These are phyloP conservation scores for Ganoderma leucocontextum DNA, from an alignment of 1,284 basidiomycete species.

Conservation along the genomic window DNA sequence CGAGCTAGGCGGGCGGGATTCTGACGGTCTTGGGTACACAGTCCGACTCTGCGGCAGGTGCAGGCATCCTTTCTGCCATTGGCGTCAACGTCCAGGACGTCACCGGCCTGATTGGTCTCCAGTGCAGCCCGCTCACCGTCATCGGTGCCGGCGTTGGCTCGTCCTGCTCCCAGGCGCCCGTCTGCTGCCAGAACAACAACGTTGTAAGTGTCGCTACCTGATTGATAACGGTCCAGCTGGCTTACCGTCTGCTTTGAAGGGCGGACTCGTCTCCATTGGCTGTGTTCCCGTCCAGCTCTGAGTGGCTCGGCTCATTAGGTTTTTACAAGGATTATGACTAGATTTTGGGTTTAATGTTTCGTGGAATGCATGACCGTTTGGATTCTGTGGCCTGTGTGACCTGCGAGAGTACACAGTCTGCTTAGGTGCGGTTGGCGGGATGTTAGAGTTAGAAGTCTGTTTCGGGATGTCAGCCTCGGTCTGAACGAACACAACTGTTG, in stretches of 20 bases:
- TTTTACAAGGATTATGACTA: conserved; percentile 4
- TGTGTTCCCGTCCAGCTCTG: conserved; percentile 32
- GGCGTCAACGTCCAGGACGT: conserved; percentile 26
- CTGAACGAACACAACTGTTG: too few relatives aligned
- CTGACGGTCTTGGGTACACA: neutral
- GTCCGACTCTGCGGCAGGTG: conserved; percentile 21
- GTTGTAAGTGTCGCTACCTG: conserved; percentile 19
- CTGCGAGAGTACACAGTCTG: neutral
- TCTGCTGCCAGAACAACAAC: conserved; percentile 39
- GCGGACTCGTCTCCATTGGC: conserved; percentile 34
- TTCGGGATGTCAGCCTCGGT: too few relatives aligned
- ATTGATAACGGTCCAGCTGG: neutral
- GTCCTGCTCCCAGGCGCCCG: conserved; percentile 26
- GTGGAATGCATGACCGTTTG: conserved; percentile 5
- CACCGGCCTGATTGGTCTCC: conserved; percentile 23
- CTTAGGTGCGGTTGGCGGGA: too few relatives aligned
- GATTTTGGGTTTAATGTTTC: conserved; percentile 15
- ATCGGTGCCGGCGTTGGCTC: conserved; percentile 27
- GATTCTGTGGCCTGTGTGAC: neutral
- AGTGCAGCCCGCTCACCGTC: conserved; percentile 31
- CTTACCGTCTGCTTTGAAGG: conserved; percentile 17
- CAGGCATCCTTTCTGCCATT: conserved; percentile 22
- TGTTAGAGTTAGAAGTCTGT: too few relatives aligned
- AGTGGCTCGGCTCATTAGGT: neutral
- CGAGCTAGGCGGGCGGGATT: neutral